Percentiles rank a stretch among this genome's conserved stretches.
Conservation (phyloP, 129 eudicot genomes). For the Saposhnikovia divaricata region DNA sequence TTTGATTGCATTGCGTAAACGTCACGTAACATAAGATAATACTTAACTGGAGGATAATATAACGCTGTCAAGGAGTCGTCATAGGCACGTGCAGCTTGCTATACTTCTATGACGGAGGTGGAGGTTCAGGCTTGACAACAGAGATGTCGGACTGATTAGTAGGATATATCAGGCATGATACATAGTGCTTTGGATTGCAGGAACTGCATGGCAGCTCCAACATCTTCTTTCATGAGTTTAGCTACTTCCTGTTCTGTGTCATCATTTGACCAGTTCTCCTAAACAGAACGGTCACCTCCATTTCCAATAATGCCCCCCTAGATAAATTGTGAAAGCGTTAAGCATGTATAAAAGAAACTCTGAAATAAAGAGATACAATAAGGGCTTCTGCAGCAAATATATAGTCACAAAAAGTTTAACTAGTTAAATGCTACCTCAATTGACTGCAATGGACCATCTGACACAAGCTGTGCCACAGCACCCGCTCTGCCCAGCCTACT, state of each 20-base stretch:
- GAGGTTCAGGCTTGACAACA: slow-evolving; percentile 64
- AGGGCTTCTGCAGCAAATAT: too few species aligned
- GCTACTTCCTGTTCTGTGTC: slow-evolving; percentile 87
- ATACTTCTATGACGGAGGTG: slow-evolving; percentile 45
- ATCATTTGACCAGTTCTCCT: slow-evolving; percentile 90
- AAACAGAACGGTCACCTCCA: slow-evolving; percentile 47
- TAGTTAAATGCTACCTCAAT: slow-evolving; percentile 48
- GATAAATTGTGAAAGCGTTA: background rate
- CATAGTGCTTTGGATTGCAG: slow-evolving; percentile 92
- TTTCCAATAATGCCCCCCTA: slow-evolving; percentile 42
- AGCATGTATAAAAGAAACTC: background rate
- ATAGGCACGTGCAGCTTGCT: slow-evolving; percentile 41
- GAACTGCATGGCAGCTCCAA: slow-evolving; percentile 93
- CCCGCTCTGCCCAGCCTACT: slow-evolving; percentile 97
- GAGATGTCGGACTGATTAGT: slow-evolving; percentile 47
- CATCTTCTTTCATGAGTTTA: slow-evolving; percentile 89
- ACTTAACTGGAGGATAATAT: background rate
- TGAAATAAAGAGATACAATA: background rate
- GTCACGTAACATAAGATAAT: slow-evolving; percentile 10
- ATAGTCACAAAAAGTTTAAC: background rate
- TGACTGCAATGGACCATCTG: slow-evolving; percentile 70
- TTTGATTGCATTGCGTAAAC: slow-evolving; percentile 22
- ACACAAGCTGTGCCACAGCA: slow-evolving; percentile 89
- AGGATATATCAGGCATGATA: slow-evolving; percentile 90
- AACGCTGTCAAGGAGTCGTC: slow-evolving; percentile 29